Base-by-base conservation (phyloP, 164 flowering plant species). In the Dillenia suffruticosa region DNA sequence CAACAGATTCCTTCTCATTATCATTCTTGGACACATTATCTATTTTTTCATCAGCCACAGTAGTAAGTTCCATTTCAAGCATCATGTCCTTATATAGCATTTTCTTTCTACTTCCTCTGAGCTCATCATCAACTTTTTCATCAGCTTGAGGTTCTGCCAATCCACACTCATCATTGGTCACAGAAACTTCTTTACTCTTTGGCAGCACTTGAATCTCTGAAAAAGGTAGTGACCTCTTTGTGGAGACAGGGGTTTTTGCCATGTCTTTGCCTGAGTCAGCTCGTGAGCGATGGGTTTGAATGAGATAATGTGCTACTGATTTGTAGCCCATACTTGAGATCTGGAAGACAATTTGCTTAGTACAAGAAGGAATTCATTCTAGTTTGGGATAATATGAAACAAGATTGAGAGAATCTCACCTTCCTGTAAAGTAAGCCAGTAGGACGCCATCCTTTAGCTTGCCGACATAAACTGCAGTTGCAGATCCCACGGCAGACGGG, bases 401-500 rank as follows among this genome's bases (percentile, higher is more conserved):
- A 5, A 19, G 45, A 22, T 0, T 44, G 49, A 9, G 26, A 53
- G n/a, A 68, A 17, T 26, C 59, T 63, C 74, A 86, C 98, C 85
- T 79, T 89, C 68, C 68, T 82, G 58, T 86, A 89, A 12, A 91
- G 73, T 17, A 61, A 0, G 5, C 98, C 98, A 49, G 98, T 94
- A 9, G 98, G 87, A 63, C 74, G 59, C 98, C 96, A 91, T 56
- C 98, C 97, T 75, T 86, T 94, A 54, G 85, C 84, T 50, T 77
- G 74, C 58, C 97, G 76, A 65, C 97, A 91, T 60, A 94, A 81
- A 70, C 97, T 89, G 73, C 98, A 91, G 77, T 94, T 94, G 83
- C 98, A 94, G 61, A 94, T 89, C 71, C 96, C 97, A 44, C 95
- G 96, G 64, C 97, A 89, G 54, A 81, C 90, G 10, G 97, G 95